Evolutionary conservation across 2,329 filamentous ascomycete species (phyloP).

Genomic region (Epichloe festucae): DNA sequence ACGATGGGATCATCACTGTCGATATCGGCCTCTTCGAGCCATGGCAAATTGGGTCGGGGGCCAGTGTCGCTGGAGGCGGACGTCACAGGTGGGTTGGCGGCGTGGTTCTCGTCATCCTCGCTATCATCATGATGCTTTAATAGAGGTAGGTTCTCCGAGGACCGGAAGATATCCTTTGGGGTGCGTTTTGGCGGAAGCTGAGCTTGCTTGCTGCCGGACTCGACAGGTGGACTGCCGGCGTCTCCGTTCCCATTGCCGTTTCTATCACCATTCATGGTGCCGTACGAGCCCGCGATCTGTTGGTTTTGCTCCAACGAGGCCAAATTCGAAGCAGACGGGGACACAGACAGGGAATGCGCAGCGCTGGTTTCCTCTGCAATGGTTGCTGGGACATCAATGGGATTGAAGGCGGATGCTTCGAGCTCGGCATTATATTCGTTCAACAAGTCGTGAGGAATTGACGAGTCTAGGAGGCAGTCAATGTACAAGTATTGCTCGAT

Average conservation of each 20-base stretch:
- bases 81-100: slow-evolving; percentile 16
- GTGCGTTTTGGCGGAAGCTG: slow-evolving; percentile 56
- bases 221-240: slow-evolving; percentile 17
- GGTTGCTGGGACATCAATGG: slow-evolving; percentile 53
- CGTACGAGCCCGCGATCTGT: slow-evolving; percentile 12
- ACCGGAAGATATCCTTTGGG: slow-evolving; percentile 74
- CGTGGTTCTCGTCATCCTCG: slow-evolving; percentile 17
- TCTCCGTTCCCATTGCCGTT: slow-evolving; percentile 13
- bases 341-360: slow-evolving; percentile 13
- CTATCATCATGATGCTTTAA: slow-evolving; percentile 34
- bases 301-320: slow-evolving; percentile 4
- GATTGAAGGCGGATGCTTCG: slow-evolving; percentile 38
- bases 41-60: slow-evolving; percentile 48
- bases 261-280: slow-evolving; percentile 15
- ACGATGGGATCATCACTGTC: slow-evolving; percentile 66
- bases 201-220: slow-evolving; percentile 6
- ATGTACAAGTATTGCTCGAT: slow-evolving; percentile 92
- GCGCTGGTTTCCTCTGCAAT: slow-evolving; percentile 55
- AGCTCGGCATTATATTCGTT: slow-evolving; percentile 68
- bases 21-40: slow-evolving; percentile 57
- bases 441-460: slow-evolving; percentile 79
- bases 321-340: slow-evolving; percentile 7
- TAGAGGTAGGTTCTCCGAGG: slow-evolving; percentile 55
- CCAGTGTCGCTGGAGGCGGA: slow-evolving; percentile 15
- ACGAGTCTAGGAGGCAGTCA: slow-evolving; percentile 79